Percentiles rank a stretch among this genome's conserved stretches.
These are phyloP conservation scores for Fusarium sp. DNA, from an alignment of 2,329 filamentous ascomycete species.

Conservation along the genomic window DNA sequence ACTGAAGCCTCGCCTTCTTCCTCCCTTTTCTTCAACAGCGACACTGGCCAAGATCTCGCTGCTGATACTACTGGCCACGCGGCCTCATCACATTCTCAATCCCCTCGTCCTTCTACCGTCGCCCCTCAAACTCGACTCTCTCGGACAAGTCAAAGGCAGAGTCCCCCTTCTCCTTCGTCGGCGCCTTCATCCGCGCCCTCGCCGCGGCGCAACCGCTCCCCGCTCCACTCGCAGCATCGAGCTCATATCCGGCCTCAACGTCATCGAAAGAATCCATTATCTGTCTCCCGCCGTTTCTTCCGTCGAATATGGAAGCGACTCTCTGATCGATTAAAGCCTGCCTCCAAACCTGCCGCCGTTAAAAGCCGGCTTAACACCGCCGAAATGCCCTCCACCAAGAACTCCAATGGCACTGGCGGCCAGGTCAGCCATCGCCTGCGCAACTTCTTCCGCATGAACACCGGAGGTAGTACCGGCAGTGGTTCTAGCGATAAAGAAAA, in stretches of 20 bases:
- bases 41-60: not conserved
- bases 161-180: not conserved
- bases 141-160: not conserved
- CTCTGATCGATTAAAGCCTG: constrained; percentile 45
- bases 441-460: constrained; percentile 79
- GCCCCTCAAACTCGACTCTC: not conserved
- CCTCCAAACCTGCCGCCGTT: constrained; percentile 19
- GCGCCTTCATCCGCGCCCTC: constrained; percentile 23
- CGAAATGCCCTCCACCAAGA: constrained; percentile 67
- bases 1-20: constrained; percentile 23
- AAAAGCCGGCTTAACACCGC: not conserved
- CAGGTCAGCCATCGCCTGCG: constrained; percentile 77
- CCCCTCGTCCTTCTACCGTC: constrained; percentile 18
- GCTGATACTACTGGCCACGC: constrained; percentile 4
- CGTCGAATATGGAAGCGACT: constrained; percentile 55
- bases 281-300: constrained; percentile 18
- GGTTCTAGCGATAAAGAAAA: constrained; percentile 52
- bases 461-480: constrained; percentile 52
- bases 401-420: constrained; percentile 61
- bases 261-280: constrained; percentile 16
- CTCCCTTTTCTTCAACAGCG: constrained; percentile 29
- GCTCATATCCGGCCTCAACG: constrained; percentile 28
- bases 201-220: constrained; percentile 21
- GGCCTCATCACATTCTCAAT: constrained; percentile 10
- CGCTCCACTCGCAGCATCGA: constrained; percentile 12